These are phyloP conservation scores for Lachancea nothofagi DNA, from an alignment of 805 yeast species.

Conservation along the genomic window DNA sequence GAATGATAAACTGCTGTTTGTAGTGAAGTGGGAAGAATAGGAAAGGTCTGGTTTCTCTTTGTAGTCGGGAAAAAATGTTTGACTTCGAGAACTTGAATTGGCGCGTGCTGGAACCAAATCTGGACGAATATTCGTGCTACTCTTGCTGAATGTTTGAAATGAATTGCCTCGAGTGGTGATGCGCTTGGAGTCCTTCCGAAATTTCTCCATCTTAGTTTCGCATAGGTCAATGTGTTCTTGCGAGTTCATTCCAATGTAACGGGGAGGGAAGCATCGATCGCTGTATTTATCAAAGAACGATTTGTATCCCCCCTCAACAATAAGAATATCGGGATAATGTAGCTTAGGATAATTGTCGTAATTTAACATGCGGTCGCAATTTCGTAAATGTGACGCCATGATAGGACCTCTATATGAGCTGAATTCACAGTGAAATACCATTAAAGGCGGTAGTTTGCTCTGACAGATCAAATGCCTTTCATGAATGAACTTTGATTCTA, in stretches of 20 bases:
- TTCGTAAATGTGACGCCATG: slow-evolving; percentile 81
- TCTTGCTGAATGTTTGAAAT: slow-evolving; percentile 20
- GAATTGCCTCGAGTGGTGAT: slow-evolving; percentile 34
- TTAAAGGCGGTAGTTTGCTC: slow-evolving; percentile 35
- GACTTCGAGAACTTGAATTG: not conserved
- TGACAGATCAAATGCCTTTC: slow-evolving; percentile 9
- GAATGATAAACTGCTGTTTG: slow-evolving; percentile 9
- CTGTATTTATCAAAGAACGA: slow-evolving; percentile 58
- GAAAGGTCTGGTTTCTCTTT: not conserved
- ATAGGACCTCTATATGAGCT: slow-evolving; percentile 91
- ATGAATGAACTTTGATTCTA: slow-evolving; percentile 52
- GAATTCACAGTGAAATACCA: slow-evolving; percentile 93
- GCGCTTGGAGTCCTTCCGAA: slow-evolving; percentile 41
- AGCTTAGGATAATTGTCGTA: slow-evolving; percentile 72
- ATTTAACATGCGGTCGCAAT: slow-evolving; percentile 72
- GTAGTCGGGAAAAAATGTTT: not conserved
- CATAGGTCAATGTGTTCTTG: slow-evolving; percentile 35
- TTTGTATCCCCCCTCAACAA: slow-evolving; percentile 89
- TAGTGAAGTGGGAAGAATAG: not conserved
- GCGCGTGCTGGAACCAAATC: not conserved
- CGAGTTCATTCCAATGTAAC: slow-evolving; percentile 76
- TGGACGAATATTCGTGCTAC: not conserved
- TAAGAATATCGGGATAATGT: slow-evolving; percentile 81
- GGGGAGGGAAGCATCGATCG: slow-evolving; percentile 63
- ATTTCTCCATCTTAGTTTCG: slow-evolving; percentile 49